Evolutionary conservation across 2,329 filamentous ascomycete genomes (phyloP).

Genomic region (Nemania serpens): DNA sequence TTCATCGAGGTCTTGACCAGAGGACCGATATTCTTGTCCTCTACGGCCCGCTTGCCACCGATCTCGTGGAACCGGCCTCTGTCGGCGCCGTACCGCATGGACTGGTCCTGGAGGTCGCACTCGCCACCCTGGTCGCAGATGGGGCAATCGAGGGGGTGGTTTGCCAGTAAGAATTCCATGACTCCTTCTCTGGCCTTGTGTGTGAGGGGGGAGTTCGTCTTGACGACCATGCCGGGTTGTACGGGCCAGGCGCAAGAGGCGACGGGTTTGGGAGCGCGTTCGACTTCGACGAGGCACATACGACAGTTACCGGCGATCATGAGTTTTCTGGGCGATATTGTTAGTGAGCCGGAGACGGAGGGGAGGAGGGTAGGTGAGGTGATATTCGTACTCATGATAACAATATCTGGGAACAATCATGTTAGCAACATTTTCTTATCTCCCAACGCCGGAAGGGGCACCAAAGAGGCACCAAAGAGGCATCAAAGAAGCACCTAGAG

Average conservation of each 20-base stretch:
- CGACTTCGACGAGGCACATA: conserved; percentile 99
- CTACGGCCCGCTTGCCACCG: conserved; percentile 93
- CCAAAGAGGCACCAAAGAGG: too few species aligned
- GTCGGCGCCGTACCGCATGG: conserved; percentile 97
- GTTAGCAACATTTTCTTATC: conserved; percentile 3
- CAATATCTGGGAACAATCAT: conserved; percentile 63
- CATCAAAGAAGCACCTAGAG: too few species aligned
- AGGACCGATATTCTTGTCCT: conserved; percentile 99
- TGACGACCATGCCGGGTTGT: conserved; percentile 97
- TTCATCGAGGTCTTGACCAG: conserved; percentile 99
- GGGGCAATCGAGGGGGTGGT: conserved; percentile 94
- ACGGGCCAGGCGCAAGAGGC: conserved; percentile 99
- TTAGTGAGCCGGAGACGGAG: conserved; percentile 43
- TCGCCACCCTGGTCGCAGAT: conserved; percentile 99
- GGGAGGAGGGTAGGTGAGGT: conserved; percentile 27
- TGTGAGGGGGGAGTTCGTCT: conserved; percentile 93
- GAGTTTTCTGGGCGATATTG: conserved; percentile 71
- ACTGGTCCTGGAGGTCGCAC: conserved; percentile 98
- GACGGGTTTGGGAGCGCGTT: conserved; percentile 93
- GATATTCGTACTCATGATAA: conserved; percentile 84
- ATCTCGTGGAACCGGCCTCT: conserved; percentile 96
- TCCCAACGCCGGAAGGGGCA: too few species aligned
- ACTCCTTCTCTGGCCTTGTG: conserved; percentile 99
- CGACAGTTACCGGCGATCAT: conserved; percentile 99
- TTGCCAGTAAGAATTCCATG: conserved; percentile 97